Conservation (phyloP, 1,139 yeast species). For the Hyphopichia burtonii region DNA sequence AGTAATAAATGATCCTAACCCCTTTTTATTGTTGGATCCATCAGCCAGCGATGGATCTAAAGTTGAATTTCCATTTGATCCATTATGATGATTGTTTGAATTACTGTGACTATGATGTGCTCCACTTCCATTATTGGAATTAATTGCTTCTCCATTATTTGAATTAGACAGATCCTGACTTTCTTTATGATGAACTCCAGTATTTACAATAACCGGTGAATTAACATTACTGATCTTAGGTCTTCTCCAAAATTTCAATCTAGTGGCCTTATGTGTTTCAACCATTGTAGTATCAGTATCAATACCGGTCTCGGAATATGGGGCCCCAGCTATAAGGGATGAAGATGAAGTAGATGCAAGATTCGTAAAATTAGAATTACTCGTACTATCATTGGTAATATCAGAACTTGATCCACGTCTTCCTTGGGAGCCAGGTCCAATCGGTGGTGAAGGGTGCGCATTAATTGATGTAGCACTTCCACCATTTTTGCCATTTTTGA, state of each 20-base stretch:
- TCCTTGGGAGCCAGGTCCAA: neutral
- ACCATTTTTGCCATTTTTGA: slow-evolving; percentile 1
- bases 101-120: slow-evolving; percentile 7
- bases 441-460: neutral
- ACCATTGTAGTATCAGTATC: slow-evolving; percentile 12
- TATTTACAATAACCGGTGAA: slow-evolving; percentile 7
- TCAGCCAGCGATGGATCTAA: slow-evolving; percentile 1
- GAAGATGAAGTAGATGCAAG: slow-evolving; percentile 10
- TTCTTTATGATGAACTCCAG: neutral
- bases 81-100: slow-evolving; percentile 3
- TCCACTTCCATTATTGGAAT: slow-evolving; percentile 7
- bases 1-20: slow-evolving; percentile 15
- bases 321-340: slow-evolving; percentile 16
- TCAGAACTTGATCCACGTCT: slow-evolving; percentile 1
- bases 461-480: neutral
- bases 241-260: slow-evolving; percentile 56
- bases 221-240: slow-evolving; percentile 29
- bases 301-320: slow-evolving; percentile 12
- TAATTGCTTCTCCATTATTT: slow-evolving; percentile 3
- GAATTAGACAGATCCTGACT: neutral
- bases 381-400: slow-evolving; percentile 1
- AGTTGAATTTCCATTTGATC: slow-evolving; percentile 6
- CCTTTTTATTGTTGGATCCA: slow-evolving; percentile 6
- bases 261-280: slow-evolving; percentile 46
- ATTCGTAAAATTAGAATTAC: slow-evolving; percentile 3